Evolutionary conservation across 441 rosid genomes (phyloP), one percentile per base, ranked within the genome.

Genomic region (Adansonia gregorii): DNA sequence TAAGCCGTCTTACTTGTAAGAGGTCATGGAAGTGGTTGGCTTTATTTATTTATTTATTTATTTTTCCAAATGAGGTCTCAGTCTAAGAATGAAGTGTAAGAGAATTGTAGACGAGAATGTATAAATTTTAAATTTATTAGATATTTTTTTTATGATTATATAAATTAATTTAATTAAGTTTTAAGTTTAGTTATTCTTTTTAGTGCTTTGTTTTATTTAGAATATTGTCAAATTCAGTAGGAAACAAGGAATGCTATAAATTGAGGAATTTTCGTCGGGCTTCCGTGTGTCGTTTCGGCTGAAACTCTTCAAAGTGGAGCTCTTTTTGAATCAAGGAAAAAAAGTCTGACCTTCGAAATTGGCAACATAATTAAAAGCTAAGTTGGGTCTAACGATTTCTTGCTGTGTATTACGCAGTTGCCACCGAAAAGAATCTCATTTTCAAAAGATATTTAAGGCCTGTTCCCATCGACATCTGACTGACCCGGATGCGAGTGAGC

Each of bases 381-480:
- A 63, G 11, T 63, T 12, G 14, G 46, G 67, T 63, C 43, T 15
- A n/a, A 6, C 12, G 24, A 20, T 17, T 17, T 43, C 8, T 3
- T 0, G 14, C 8, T 0, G 12, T 9, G 15, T 66, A 15, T 4
- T 54, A 39, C 35, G 39, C 65, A 39, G 64, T 55, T 39, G 75
- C 35, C 75, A 72, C 10, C 65, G 17, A 9, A 17, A 54, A 35
- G 39, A 35, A 52, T 14, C 35, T 72, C 75, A 54, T 72, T 54
- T 54, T 54, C 17, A 27, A 55, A 31, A 54, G 75, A 54, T 35
- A 19, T 54, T 2, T 2, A 15, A 12, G 24, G 15, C 74, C 46
- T 8, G 3, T 15, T 45, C 2, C 6, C 12, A 4, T 45, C 22
- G 0, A 46, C 72, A 46, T 69, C n/a, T 31, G 10, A 63, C 19